Base-by-base conservation (phyloP, 169 alveolate species). In the Plasmodium coatneyi region DNA sequence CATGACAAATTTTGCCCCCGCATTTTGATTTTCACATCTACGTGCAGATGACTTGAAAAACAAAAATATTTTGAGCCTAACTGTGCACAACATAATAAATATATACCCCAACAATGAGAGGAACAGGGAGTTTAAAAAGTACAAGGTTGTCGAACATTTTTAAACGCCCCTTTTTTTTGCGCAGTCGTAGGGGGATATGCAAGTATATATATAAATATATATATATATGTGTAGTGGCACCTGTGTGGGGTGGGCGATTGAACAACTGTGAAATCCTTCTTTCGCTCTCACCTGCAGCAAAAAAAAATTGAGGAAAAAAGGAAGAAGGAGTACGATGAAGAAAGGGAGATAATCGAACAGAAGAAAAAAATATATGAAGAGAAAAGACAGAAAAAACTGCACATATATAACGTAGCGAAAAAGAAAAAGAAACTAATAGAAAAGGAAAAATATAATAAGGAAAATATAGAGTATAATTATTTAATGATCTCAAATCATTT, bases 341-440 rank as follows among this genome's bases (percentile, higher is more conserved):
- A 90, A 41, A 70, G 66, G 39, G 84, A 80, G 82, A 90, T 80
- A 28, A 39, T 28, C 70, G 84, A 90, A 80, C 14, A 80, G 46
- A 90, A 90, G 83, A 86, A 90, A 70, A 90, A 80, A 71, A 90
- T 90, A 90, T 90, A 90, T 81, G 94, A 90, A 56, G 94, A 90
- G 54, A 90, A 90, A 79, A 90, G 94, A 56, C 60, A 80, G 72
- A 79, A 80, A 46, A 90, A 80, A 54, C 82, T 90, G 82, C 92
- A 90, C 54, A 80, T 74, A 90, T 90, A 90, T 49, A 90, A 80
- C 43, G 41, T 90, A 36, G 81, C 66, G 49, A 90, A 90, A 90
- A 80, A 46, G 46, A 90, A 90, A 90, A 90, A 90, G 92, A 90
- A 90, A 80, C 83, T 90, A 80, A 71, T 90, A 60, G 94, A 90